phyloP scores from a whole-genome alignment of 768 basidiomycete genomes.

The Suillus hirtellus region DNA sequence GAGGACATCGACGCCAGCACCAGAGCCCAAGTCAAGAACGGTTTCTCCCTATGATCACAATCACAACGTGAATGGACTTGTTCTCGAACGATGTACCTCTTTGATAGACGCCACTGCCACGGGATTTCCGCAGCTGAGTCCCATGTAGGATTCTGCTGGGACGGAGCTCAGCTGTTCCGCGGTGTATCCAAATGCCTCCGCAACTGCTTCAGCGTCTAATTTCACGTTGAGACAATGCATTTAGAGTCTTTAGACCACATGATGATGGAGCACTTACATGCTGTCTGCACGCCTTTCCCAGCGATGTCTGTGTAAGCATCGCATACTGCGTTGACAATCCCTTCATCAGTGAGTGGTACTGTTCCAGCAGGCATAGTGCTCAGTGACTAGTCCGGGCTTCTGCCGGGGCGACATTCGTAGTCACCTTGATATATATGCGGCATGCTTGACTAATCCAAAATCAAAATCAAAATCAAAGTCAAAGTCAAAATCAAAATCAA shows the following conservation, averaged over 20 bases:
- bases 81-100: conserved; percentile 32
- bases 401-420: background rate
- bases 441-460: background rate
- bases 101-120: conserved; percentile 46
- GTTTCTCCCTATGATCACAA: conserved; percentile 47
- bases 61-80: background rate
- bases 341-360: conserved; percentile 5
- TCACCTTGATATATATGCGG: background rate
- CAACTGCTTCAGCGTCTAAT: conserved; percentile 36
- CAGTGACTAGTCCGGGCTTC: background rate
- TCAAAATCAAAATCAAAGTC: background rate
- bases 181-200: conserved; percentile 50
- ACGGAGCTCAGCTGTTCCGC: conserved; percentile 42
- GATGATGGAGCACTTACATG: conserved; percentile 16
- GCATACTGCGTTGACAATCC: conserved; percentile 6
- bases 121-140: conserved; percentile 57
- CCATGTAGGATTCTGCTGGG: conserved; percentile 47
- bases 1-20: conserved; percentile 57
- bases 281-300: conserved; percentile 5
- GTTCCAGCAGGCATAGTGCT: background rate
- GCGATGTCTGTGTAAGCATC: conserved; percentile 11
- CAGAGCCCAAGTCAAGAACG: conserved; percentile 58
- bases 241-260: background rate
- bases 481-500: conserved; percentile 5
- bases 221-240: too few relatives aligned